Conservation (phyloP, 192 early-diverging fungal species). For the Rhizophagus sp. region DNA sequence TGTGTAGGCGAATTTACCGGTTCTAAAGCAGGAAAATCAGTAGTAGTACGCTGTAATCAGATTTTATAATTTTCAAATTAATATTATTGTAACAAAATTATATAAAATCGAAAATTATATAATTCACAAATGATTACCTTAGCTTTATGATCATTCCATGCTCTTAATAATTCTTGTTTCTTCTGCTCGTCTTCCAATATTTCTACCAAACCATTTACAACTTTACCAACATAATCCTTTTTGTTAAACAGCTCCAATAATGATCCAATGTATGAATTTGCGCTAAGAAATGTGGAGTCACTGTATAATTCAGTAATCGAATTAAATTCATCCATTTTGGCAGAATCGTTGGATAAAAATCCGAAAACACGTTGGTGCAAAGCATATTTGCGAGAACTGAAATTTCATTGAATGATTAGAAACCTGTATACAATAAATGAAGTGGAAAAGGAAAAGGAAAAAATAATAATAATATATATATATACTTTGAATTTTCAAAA, state of each 20-base stretch:
- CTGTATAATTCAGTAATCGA: constrained; percentile 50
- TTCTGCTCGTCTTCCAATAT: constrained; percentile 53
- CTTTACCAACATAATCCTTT: constrained; percentile 45
- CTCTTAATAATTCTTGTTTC: constrained; percentile 59
- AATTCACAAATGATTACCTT: constrained; percentile 35
- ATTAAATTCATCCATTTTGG: constrained; percentile 50
- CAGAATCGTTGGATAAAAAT: constrained; percentile 35
- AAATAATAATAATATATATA: neutral
- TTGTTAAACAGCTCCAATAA: constrained; percentile 40
- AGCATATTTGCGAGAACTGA: constrained; percentile 34
- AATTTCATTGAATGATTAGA: neutral
- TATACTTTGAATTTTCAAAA: neutral
- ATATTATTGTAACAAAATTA: neutral
- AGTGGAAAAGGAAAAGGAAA: no score
- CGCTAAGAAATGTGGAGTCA: constrained; percentile 41
- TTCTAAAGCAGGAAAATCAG: constrained; percentile 35
- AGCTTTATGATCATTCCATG: constrained; percentile 68
- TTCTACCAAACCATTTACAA: constrained; percentile 52
- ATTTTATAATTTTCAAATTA: neutral
- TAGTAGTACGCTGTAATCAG: neutral
- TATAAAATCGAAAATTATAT: neutral
- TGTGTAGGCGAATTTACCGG: constrained; percentile 34
- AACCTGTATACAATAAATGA: no score
- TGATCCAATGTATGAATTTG: constrained; percentile 44
- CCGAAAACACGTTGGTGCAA: constrained; percentile 44